phyloP scores from a whole-genome alignment of 2,329 filamentous ascomycete genomes.

The Aspergillus sp. region DNA sequence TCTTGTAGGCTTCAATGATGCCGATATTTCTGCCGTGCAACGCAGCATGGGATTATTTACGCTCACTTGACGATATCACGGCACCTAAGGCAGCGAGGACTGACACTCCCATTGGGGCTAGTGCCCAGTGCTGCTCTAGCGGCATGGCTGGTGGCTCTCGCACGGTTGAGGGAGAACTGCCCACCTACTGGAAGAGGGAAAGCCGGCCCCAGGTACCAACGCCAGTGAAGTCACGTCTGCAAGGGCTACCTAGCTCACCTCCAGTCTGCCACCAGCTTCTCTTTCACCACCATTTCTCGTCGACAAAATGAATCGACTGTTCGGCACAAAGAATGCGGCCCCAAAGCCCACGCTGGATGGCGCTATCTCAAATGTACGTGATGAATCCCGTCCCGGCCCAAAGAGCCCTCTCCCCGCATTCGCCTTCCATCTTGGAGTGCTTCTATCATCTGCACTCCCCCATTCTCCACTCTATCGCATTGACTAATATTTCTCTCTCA shows the following conservation, averaged over 20 bases:
- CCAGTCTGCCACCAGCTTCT: slow-evolving; percentile 2
- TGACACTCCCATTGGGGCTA: not conserved
- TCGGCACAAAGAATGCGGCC: slow-evolving; percentile 80
- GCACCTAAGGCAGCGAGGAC: not conserved
- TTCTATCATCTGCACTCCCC: not conserved
- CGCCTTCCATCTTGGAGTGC: not conserved
- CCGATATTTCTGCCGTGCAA: not conserved
- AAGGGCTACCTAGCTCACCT: not conserved
- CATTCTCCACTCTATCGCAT: slow-evolving; percentile 3
- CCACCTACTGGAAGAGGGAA: slow-evolving; percentile 2
- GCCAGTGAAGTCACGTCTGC: slow-evolving; percentile 2
- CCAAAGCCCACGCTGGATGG: slow-evolving; percentile 86
- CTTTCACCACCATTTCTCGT: not conserved
- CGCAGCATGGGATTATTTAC: not conserved
- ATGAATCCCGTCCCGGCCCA: not conserved
- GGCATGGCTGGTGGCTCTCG: no score
- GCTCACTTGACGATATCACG: not conserved
- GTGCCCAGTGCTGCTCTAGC: not conserved
- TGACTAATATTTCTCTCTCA: slow-evolving; percentile 31
- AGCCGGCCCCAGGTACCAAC: not conserved
- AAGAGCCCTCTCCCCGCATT: slow-evolving; percentile 13
- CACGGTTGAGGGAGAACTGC: not conserved
- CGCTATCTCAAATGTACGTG: slow-evolving; percentile 74
- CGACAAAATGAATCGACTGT: slow-evolving; percentile 84
- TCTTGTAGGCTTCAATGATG: not conserved